Evolutionary conservation across 148 eudicot species (phyloP).

Genomic region (Suaeda aralocaspica): DNA sequence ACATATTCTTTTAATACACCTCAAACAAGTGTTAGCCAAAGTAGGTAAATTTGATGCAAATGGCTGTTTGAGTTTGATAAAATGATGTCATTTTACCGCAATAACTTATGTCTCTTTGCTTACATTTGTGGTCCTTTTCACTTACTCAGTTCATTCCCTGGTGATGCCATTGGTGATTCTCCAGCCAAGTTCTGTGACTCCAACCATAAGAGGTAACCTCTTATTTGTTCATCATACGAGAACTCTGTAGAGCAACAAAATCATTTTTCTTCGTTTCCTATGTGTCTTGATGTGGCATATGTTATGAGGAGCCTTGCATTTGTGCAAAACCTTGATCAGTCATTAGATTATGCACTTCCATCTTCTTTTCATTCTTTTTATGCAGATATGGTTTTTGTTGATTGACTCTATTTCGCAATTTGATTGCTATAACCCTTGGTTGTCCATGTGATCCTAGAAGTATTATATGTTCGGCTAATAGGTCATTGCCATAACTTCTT

Average conservation of each 20-base stretch:
- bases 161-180: slow-evolving; percentile 29
- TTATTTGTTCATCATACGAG: background rate
- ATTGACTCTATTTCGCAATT: background rate
- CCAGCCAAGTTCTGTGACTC: slow-evolving; percentile 16
- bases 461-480: background rate
- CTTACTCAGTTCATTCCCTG: slow-evolving; percentile 13
- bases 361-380: background rate
- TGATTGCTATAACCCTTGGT: background rate
- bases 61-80: background rate
- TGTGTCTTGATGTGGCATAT: background rate
- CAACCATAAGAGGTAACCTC: slow-evolving; percentile 21
- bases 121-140: slow-evolving; percentile 9
- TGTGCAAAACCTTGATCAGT: background rate
- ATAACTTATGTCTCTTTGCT: background rate
- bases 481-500: background rate
- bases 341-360: background rate
- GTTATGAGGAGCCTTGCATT: background rate
- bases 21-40: background rate
- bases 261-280: background rate
- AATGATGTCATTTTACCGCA: background rate
- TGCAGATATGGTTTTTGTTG: background rate
- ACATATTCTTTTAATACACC: background rate
- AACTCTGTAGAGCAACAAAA: background rate
- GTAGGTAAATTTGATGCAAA: background rate
- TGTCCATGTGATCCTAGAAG: background rate